Evolutionary conservation across 2,329 filamentous ascomycete species (phyloP).

Genomic region (Cladophialophora immunda): DNA sequence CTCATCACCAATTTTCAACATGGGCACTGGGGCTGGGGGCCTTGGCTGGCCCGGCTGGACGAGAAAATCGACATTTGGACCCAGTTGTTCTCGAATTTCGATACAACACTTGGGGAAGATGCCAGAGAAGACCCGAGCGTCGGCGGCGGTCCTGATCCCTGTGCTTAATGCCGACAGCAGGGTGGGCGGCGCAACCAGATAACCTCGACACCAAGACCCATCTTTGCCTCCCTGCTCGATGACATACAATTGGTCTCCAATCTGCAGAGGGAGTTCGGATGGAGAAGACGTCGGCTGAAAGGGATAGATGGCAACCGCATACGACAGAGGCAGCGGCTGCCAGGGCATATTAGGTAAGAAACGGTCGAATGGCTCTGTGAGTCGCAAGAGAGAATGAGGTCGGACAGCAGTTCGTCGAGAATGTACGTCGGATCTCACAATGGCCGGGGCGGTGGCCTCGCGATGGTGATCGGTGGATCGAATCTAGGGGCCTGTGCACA

Average conservation of each 20-base stretch:
- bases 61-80: slow-evolving; percentile 45
- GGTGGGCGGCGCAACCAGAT: slow-evolving; percentile 92
- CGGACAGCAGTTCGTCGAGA: slow-evolving; percentile 15
- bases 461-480: slow-evolving; percentile 35
- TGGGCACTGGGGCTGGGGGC: slow-evolving; percentile 90
- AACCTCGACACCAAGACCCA: slow-evolving; percentile 92
- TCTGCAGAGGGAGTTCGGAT: slow-evolving; percentile 93
- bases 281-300: slow-evolving; percentile 81
- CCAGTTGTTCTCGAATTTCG: slow-evolving; percentile 90
- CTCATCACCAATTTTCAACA: slow-evolving; percentile 97
- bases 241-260: slow-evolving; percentile 98
- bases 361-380: slow-evolving; percentile 9
- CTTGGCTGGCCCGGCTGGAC: slow-evolving; percentile 53
- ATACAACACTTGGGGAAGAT: slow-evolving; percentile 96
- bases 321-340: slow-evolving; percentile 96
- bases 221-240: slow-evolving; percentile 90
- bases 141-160: slow-evolving; percentile 88
- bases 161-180: slow-evolving; percentile 90
- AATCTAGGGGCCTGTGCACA: slow-evolving; percentile 33
- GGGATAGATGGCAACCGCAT: slow-evolving; percentile 94
- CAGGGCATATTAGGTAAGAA: slow-evolving; percentile 75
- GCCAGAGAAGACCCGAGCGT: slow-evolving; percentile 96
- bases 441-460: slow-evolving; percentile 26
- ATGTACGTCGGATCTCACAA: slow-evolving; percentile 23
- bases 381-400: slow-evolving; percentile 1